phyloP scores from a whole-genome alignment of 2,329 filamentous ascomycete genomes.

The Pseudogymnoascus sp. region DNA sequence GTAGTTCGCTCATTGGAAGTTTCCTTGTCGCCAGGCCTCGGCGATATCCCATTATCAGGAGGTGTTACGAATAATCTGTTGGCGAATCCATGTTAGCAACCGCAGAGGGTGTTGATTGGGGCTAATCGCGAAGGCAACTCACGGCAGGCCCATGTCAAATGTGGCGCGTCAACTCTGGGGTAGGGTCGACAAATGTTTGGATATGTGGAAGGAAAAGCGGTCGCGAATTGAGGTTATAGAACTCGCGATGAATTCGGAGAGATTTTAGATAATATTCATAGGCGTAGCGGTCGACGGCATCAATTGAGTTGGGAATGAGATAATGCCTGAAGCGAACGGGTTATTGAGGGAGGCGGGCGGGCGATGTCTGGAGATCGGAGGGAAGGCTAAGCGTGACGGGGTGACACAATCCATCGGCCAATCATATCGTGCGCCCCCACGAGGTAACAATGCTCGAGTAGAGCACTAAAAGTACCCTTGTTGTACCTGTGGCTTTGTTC shows the following conservation, averaged over 20 bases:
- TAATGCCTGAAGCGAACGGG: background rate
- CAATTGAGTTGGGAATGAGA: background rate
- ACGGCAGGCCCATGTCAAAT: constrained; percentile 5
- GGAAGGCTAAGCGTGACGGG: background rate
- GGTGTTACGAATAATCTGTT: constrained; percentile 27
- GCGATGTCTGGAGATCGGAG: constrained; percentile 1
- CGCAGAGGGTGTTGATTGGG: background rate
- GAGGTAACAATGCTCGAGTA: background rate
- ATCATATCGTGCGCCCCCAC: constrained; percentile 1
- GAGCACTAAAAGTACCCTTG: background rate
- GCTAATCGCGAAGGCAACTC: constrained; percentile 3
- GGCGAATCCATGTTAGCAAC: background rate
- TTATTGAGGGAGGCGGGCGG: constrained; percentile 5
- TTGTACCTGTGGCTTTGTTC: constrained; percentile 1
- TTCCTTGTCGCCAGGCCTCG: constrained; percentile 24
- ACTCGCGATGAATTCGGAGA: background rate
- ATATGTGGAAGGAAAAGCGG: background rate
- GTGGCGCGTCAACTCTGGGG: constrained; percentile 3
- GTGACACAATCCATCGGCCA: background rate
- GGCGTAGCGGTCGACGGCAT: background rate
- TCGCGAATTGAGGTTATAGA: background rate
- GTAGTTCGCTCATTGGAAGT: constrained; percentile 24
- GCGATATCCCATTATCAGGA: constrained; percentile 22
- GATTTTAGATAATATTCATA: background rate
- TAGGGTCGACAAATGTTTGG: background rate